A percentile compares a stretch with the other conserved stretches of the same genome.
These are phyloP conservation scores for Pythium monospermum DNA, from an alignment of 352 stramenopile genomes.

Conservation along the genomic window DNA sequence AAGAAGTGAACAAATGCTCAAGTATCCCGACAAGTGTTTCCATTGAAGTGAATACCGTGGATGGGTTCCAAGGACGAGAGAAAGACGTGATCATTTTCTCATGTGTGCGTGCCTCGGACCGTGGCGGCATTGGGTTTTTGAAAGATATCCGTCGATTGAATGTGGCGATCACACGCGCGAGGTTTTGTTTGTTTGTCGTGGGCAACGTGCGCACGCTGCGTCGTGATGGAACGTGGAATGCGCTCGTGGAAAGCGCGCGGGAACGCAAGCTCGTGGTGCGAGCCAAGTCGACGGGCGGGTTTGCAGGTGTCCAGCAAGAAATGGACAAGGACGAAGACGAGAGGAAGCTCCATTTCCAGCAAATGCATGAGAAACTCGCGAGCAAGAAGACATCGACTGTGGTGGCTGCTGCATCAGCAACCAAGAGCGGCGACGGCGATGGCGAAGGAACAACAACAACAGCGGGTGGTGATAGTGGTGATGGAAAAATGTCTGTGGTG, in stretches of 20 bases:
- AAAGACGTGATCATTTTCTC: slow-evolving; percentile 99
- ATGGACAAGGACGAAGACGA: slow-evolving; percentile 4
- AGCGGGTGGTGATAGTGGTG: too few relatives aligned
- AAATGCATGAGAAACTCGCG: slow-evolving; percentile 65
- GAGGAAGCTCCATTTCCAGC: slow-evolving; percentile 50
- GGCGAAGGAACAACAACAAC: too few relatives aligned
- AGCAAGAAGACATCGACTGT: slow-evolving; percentile 26
- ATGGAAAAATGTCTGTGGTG: too few relatives aligned
- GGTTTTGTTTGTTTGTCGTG: slow-evolving; percentile 86
- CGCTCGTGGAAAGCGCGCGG: slow-evolving; percentile 64
- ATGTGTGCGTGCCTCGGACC: slow-evolving; percentile 84
- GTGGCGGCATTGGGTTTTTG: slow-evolving; percentile 87
- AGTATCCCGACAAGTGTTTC: slow-evolving; percentile 43
- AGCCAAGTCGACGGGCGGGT: slow-evolving; percentile 17
- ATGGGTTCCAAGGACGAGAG: slow-evolving; percentile 98
- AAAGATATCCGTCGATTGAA: slow-evolving; percentile 88
- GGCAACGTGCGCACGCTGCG: slow-evolving; percentile 71
- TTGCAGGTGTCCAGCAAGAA: slow-evolving; percentile 12
- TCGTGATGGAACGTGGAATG: slow-evolving; percentile 74
- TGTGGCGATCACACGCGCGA: slow-evolving; percentile 86
- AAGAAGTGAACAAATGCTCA: slow-evolving; percentile 46
- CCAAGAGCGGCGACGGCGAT: background rate
- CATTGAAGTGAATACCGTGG: slow-evolving; percentile 96
- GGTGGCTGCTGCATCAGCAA: background rate
- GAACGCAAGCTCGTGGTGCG: slow-evolving; percentile 65